A percentile compares a stretch with the other conserved stretches of the same genome.
phyloP scores from a whole-genome alignment of 2,329 filamentous ascomycete genomes.

The Aspergillus clavatus region DNA sequence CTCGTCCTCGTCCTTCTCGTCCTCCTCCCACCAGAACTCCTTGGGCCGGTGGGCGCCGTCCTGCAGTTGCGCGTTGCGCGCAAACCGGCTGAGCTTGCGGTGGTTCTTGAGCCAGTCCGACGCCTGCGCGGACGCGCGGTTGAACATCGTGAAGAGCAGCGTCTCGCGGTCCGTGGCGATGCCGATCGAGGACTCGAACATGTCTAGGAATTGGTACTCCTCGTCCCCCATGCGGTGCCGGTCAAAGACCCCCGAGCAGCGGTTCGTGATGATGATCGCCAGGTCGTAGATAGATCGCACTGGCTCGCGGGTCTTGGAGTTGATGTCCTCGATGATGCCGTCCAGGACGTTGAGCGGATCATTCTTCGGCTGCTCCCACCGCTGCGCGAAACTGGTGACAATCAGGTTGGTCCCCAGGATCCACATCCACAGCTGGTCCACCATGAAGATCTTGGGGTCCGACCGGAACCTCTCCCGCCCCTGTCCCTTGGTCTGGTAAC shows the following conservation, averaged over 20 bases:
- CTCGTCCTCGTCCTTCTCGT: conserved; percentile 29
- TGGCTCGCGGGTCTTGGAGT: conserved; percentile 57
- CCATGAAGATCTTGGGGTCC: conserved; percentile 61
- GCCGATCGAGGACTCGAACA: conserved; percentile 63
- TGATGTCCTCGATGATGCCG: conserved; percentile 58
- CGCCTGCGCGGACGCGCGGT: conserved; percentile 54
- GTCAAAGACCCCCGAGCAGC: conserved; percentile 59
- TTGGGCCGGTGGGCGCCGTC: conserved; percentile 1
- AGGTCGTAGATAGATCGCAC: conserved; percentile 60
- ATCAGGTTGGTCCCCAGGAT: conserved; percentile 55
- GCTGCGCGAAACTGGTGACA: conserved; percentile 42
- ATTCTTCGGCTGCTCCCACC: conserved; percentile 52
- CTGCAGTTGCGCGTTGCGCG: conserved; percentile 13
- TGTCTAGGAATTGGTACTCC: conserved; percentile 61
- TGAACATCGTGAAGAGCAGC: conserved; percentile 56
- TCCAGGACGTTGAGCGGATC: conserved; percentile 61
- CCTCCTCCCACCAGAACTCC: conserved; percentile 18
- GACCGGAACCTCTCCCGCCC: conserved; percentile 26
- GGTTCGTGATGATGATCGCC: conserved; percentile 56
- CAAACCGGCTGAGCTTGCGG: conserved; percentile 38
- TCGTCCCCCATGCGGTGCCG: conserved; percentile 55
- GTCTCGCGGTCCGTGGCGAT: conserved; percentile 50
- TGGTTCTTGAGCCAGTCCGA: conserved; percentile 51
- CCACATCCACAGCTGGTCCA: conserved; percentile 66
- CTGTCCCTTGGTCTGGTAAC: conserved; percentile 47